phyloP scores from a whole-genome alignment of 345 rosid species.

The Populus ilicifolia region DNA sequence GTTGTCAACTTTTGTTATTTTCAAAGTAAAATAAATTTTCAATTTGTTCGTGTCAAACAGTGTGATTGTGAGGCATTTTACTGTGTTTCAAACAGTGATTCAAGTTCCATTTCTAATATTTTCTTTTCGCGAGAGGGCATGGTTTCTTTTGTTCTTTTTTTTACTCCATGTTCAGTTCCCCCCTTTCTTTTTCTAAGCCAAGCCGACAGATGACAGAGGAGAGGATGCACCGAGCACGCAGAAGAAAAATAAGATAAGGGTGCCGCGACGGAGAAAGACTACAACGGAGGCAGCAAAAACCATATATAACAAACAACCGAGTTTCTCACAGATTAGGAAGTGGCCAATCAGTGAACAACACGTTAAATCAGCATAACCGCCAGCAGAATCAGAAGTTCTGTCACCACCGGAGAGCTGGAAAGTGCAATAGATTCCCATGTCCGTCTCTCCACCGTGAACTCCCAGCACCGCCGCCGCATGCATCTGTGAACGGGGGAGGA shows the following conservation, averaged over 20 bases:
- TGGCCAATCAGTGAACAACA: constrained; percentile 9
- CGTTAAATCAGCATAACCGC: neutral
- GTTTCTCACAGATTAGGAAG: constrained; percentile 66
- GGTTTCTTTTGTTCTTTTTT: too few relatives aligned
- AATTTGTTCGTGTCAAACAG: too few relatives aligned
- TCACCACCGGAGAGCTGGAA: constrained; percentile 78
- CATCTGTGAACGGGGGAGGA: constrained; percentile 31
- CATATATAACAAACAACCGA: constrained; percentile 19
- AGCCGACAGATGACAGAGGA: neutral
- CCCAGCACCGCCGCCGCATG: constrained; percentile 30
- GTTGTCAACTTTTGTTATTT: too few relatives aligned
- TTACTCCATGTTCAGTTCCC: neutral
- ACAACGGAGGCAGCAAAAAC: neutral
- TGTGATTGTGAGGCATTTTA: too few relatives aligned
- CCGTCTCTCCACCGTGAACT: constrained; percentile 26
- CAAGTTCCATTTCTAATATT: too few relatives aligned
- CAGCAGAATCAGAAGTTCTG: constrained; percentile 56
- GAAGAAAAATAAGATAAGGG: neutral
- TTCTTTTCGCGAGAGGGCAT: too few relatives aligned
- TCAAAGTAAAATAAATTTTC: too few relatives aligned
- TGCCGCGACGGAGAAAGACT: neutral
- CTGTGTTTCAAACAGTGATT: too few relatives aligned
- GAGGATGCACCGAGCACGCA: neutral
- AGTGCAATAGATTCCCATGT: constrained; percentile 62
- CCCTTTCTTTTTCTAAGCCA: neutral